Percentiles rank a stretch among this genome's conserved stretches.
Evolutionary conservation across 2,329 filamentous ascomycete species (phyloP).

Genomic region (Pseudopithomyces maydicus): DNA sequence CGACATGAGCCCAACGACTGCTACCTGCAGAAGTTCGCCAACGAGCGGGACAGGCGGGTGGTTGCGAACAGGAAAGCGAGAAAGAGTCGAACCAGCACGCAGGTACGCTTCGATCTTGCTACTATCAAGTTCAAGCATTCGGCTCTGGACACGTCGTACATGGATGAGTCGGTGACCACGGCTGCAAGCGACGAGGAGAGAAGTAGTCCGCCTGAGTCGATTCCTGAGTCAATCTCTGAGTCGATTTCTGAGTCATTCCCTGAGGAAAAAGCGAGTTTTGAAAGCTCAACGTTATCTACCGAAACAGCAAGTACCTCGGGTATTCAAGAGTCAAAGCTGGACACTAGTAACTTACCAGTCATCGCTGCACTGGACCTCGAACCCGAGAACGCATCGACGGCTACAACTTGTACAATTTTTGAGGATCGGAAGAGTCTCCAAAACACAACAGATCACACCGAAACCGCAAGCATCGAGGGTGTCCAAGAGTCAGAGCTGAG

Average conservation of each 20-base stretch:
- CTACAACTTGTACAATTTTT: neutral
- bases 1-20: conserved; percentile 11
- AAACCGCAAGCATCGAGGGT: too few species aligned
- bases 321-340: neutral
- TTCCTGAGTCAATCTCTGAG: too few species aligned
- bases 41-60: neutral
- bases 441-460: too few species aligned
- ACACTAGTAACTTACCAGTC: neutral
- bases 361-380: neutral
- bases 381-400: neutral
- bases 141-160: neutral
- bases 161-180: neutral
- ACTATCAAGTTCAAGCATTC: neutral
- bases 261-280: neutral
- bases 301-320: neutral
- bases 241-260: too few species aligned
- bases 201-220: neutral
- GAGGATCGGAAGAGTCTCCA: too few species aligned
- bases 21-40: conserved; percentile 10
- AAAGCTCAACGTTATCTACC: too few species aligned
- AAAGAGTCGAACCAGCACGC: neutral
- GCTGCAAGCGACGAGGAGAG: neutral
- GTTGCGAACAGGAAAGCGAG: neutral
- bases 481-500: too few species aligned
- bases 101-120: neutral